phyloP scores from a whole-genome alignment of 2,329 filamentous ascomycete species.

The Ophiocordyceps australis region DNA sequence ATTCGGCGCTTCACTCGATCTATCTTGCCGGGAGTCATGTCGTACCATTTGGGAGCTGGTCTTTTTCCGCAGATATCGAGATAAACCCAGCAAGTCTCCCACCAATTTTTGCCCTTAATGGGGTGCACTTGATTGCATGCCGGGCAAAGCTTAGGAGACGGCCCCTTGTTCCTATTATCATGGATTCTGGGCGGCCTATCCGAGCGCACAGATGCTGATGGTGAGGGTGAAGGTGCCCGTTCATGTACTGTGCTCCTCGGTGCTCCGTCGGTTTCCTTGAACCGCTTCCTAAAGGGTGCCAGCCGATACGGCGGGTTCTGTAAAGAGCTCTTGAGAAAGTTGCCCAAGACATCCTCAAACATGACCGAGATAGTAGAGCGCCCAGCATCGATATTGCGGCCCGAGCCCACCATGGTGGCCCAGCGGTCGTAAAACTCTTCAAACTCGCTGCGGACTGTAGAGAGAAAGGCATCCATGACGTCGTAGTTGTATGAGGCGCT shows the following conservation, averaged over 20 bases:
- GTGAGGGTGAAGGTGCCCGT: no score
- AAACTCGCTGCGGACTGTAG: neutral
- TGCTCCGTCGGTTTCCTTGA: no score
- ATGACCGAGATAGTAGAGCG: no score
- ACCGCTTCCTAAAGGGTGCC: no score
- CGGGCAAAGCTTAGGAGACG: neutral
- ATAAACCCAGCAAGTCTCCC: constrained; percentile 1
- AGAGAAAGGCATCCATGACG: neutral
- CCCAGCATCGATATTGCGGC: neutral
- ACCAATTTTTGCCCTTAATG: neutral
- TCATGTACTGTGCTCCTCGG: no score
- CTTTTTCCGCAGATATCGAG: neutral
- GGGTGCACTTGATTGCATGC: constrained; percentile 1
- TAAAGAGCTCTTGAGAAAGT: no score
- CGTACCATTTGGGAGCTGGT: neutral
- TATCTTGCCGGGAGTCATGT: neutral
- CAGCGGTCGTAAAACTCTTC: neutral
- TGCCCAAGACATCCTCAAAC: no score
- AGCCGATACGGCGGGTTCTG: no score
- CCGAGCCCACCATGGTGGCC: neutral
- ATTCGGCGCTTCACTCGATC: neutral
- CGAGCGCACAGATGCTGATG: no score
- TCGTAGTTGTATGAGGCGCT: neutral
- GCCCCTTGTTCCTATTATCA: no score
- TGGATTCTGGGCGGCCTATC: no score